Evolutionary conservation across 345 rosid genomes (phyloP), one percentile per base, ranked within the genome.

Genomic region (Eucalyptus rudis): DNA sequence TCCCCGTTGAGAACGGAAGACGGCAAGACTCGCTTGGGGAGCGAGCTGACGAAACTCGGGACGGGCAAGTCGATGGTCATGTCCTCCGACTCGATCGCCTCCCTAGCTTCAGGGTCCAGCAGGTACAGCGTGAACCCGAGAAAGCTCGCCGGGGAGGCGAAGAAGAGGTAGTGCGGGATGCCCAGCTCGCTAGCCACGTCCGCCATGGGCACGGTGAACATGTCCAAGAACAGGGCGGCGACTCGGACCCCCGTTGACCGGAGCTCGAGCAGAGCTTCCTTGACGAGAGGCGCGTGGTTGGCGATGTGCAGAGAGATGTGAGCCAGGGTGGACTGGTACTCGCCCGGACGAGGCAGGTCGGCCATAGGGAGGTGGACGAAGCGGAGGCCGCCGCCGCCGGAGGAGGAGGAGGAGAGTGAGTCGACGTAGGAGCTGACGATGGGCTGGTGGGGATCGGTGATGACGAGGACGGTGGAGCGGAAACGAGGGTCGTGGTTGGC

Each of bases 181-280:
- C 71, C 71, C 13, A 93, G 88, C 52, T 92, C 92, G 31, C 71
- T 20, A 20, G 92, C 94, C 31, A 92, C 90, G 62, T 93, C 94
- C 29, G 91, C 91, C 89, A 92, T 87, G 29, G 90, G 29, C 4
- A 92, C 80, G 59, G 89, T 52, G 22, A 93, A 93, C 91, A 93
- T 90, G 90, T 93, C 94, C 40, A 93, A 86, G 86, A 91, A 89
- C 43, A 92, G 87, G 4, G 86, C 94, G 27, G 89, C 88, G 29
- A 92, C 90, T 8, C 49, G 87, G 56, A 22, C 79, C 19, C 91
- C 87, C 80, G 87, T 85, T 3, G 91, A 89, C 64, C 62, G 31
- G 90, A 90, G 88, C 33, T 87, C 49, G 44, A 52, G 36, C 87
- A 92, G 71, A 40, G 91, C 93, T 6, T 90, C 49, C 81, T 90